Evolutionary conservation across 1,284 basidiomycete species (phyloP).

Genomic region (Leccinum subrobustum): DNA sequence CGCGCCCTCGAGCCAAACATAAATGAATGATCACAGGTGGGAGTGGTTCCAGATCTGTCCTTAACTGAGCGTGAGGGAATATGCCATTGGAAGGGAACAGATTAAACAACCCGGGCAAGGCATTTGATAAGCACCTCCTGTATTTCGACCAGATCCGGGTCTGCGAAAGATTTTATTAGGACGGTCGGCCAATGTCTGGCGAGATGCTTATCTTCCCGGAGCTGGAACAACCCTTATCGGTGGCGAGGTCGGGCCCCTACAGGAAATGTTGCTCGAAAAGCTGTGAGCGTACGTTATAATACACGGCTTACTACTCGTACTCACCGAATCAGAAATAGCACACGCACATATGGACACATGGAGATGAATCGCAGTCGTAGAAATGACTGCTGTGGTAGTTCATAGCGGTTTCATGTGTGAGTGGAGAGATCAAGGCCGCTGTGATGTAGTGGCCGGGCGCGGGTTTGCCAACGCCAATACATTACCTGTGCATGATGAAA

Average conservation of each 20-base stretch:
- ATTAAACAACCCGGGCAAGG: neutral
- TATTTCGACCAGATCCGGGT: slow-evolving; percentile 2
- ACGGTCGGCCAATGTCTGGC: slow-evolving; percentile 10
- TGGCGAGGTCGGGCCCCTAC: neutral
- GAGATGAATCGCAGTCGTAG: neutral
- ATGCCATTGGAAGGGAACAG: neutral
- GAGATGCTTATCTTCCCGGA: slow-evolving; percentile 21
- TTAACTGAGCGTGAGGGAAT: neutral
- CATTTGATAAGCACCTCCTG: slow-evolving; percentile 23
- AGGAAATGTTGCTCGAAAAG: neutral
- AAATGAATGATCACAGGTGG: slow-evolving; percentile 15
- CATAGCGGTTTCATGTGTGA: neutral
- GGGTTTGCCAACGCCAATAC: neutral
- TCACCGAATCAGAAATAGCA: neutral
- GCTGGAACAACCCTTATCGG: slow-evolving; percentile 1
- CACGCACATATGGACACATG: neutral
- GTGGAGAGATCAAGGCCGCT: neutral
- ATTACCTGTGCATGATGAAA: neutral
- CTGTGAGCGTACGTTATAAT: neutral
- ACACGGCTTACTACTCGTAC: neutral
- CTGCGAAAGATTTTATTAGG: neutral
- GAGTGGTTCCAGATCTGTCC: slow-evolving; percentile 6
- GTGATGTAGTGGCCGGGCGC: neutral
- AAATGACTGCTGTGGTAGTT: neutral
- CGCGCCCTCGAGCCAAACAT: slow-evolving; percentile 10